phyloP scores from a whole-genome alignment of 192 early-diverging fungal species.

The Podila minutissima region DNA sequence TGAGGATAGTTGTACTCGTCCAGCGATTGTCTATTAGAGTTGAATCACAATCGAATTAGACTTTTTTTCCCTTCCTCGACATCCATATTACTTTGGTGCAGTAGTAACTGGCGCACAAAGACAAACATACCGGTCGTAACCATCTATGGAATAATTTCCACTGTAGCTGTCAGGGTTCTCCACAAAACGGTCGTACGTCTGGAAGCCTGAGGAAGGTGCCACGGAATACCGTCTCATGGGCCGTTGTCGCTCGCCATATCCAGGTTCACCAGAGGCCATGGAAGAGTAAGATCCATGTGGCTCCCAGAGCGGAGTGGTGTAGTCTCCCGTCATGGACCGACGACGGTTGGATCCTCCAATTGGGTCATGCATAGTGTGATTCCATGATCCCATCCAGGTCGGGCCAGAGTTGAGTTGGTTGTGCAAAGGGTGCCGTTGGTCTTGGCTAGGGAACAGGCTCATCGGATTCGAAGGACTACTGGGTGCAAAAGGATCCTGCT shows the following conservation, averaged over 20 bases:
- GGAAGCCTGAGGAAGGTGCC: constrained; percentile 40
- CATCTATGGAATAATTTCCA: not conserved
- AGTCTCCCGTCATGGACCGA: constrained; percentile 24
- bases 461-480: not conserved
- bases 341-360: constrained; percentile 11
- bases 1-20: constrained; percentile 46
- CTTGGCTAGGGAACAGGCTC: constrained; percentile 4
- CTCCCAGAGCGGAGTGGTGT: constrained; percentile 34
- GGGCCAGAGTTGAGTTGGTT: constrained; percentile 17
- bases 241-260: constrained; percentile 10
- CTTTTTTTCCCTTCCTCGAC: too few relatives aligned
- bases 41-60: too few relatives aligned
- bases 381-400: constrained; percentile 20
- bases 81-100: not conserved
- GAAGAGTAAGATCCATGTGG: not conserved
- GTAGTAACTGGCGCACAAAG: not conserved
- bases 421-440: constrained; percentile 6
- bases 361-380: not conserved
- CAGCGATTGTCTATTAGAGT: not conserved
- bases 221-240: constrained; percentile 25
- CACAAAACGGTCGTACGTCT: constrained; percentile 35
- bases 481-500: constrained; percentile 6
- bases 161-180: constrained; percentile 16
- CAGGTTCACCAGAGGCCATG: not conserved
- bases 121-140: not conserved